Evolutionary conservation across 2,329 filamentous ascomycete species (phyloP).

Genomic region (Aspergillus ustus): DNA sequence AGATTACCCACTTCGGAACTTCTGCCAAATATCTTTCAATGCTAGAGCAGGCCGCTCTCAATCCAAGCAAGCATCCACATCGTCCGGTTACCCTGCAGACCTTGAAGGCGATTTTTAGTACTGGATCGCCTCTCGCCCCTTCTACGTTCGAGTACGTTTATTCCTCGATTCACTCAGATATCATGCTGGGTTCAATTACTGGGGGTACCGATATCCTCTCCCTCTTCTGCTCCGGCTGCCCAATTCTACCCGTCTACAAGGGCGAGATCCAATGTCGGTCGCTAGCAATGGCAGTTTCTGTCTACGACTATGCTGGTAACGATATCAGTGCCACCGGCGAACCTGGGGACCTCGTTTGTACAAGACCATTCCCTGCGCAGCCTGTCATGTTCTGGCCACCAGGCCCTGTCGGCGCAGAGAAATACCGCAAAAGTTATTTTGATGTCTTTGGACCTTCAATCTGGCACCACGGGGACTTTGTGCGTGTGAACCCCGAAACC

Average conservation of each 20-base stretch:
- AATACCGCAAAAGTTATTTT: slow-evolving; percentile 86
- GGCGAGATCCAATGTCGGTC: slow-evolving; percentile 80
- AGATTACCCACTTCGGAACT: slow-evolving; percentile 92
- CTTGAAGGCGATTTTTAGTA: slow-evolving; percentile 88
- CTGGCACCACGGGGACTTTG: slow-evolving; percentile 97
- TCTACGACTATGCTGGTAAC: slow-evolving; percentile 61
- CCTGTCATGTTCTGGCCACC: slow-evolving; percentile 81
- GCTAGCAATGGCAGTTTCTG: slow-evolving; percentile 75
- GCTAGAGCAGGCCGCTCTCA: slow-evolving; percentile 76
- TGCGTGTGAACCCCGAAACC: slow-evolving; percentile 70
- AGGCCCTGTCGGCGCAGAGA: slow-evolving; percentile 69
- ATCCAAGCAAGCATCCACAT: slow-evolving; percentile 59
- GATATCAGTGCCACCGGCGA: slow-evolving; percentile 66
- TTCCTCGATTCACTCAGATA: slow-evolving; percentile 73
- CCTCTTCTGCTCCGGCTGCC: slow-evolving; percentile 85
- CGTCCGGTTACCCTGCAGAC: slow-evolving; percentile 47
- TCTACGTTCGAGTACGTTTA: slow-evolving; percentile 94
- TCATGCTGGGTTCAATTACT: slow-evolving; percentile 91
- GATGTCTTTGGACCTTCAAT: slow-evolving; percentile 70
- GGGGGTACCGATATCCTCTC: slow-evolving; percentile 97
- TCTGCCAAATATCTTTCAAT: slow-evolving; percentile 91
- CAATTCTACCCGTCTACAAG: slow-evolving; percentile 70
- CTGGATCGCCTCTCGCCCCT: slow-evolving; percentile 87
- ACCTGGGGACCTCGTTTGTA: slow-evolving; percentile 87
- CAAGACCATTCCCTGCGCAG: slow-evolving; percentile 84